Evolutionary conservation across 805 yeast genomes (phyloP), one percentile per base, ranked within the genome.

Genomic region (Kuraishia cidri): DNA sequence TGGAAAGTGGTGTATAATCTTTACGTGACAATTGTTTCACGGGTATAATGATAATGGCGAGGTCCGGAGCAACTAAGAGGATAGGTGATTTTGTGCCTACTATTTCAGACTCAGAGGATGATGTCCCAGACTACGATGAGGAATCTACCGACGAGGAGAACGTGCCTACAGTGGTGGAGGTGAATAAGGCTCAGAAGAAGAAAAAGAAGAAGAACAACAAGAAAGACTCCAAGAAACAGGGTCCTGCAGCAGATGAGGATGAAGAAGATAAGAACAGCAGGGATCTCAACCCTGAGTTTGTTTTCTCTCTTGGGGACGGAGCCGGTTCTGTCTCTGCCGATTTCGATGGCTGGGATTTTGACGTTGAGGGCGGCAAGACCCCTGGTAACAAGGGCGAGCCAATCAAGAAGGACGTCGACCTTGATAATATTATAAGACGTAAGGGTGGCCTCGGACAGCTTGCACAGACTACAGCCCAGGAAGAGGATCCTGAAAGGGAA

Each of bases 331-430:
- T 42, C 3, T 30, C 60, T 8, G 40, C 64, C 3, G 60, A 60
- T 3, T 75, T 79, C 33, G 75, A 72, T 36, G 95, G 95, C 4
- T 87, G 97, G 96, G 86, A 86, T 44, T 85, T 87, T 49, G 72
- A 67, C 26, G 74, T 72, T 34, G 74, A 69, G 24, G 62, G 46
- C 11, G 51, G 50, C 23, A n/a, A n/a, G n/a, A n/a, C n/a, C n/a
- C n/a, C n/a, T n/a, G n/a, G n/a, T n/a, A 33, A 36, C 8, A 33
- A 38, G 24, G 33, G 23, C 6, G 46, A 42, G 14, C 35, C 30
- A 4, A 40, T 40, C 6, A 65, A 50, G 35, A 72, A 69, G 40
- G 84, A 78, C 39, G 95, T 86, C 6, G 95, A 90, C 62, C 66
- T 90, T 39, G 96, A 90, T 47, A 76, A 77, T 10, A 90, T 90